These are phyloP conservation scores for Tuber aestivum DNA, from an alignment of 495 filamentous ascomycete species.

Conservation along the genomic window DNA sequence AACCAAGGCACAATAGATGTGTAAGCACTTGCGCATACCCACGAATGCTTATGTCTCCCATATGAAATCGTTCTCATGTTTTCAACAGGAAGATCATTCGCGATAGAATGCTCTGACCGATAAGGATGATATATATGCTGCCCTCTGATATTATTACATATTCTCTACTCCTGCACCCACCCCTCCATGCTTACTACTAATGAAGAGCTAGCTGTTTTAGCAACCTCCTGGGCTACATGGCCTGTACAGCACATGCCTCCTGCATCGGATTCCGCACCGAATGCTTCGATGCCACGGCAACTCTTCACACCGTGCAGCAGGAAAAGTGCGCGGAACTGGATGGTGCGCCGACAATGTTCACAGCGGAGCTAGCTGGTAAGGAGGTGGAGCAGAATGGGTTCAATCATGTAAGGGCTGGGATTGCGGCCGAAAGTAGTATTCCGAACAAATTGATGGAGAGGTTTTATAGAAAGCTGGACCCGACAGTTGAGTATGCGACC, in stretches of 20 bases:
- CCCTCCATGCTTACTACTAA: slow-evolving; percentile 1
- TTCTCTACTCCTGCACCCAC: neutral
- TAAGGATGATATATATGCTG: slow-evolving; percentile 71
- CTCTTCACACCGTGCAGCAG: slow-evolving; percentile 64
- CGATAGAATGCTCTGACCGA: slow-evolving; percentile 71
- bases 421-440: slow-evolving; percentile 78
- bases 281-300: slow-evolving; percentile 73
- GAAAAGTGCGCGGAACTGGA: slow-evolving; percentile 78
- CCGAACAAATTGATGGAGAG: slow-evolving; percentile 78
- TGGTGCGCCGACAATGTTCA: slow-evolving; percentile 94
- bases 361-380: slow-evolving; percentile 63
- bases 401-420: slow-evolving; percentile 71
- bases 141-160: slow-evolving; percentile 80
- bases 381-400: slow-evolving; percentile 55
- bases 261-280: slow-evolving; percentile 80
- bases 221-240: slow-evolving; percentile 85
- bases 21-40: too few species aligned
- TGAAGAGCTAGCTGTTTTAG: slow-evolving; percentile 63
- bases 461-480: slow-evolving; percentile 66
- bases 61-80: too few species aligned
- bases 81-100: slow-evolving; percentile 76
- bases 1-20: too few species aligned
- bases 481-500: slow-evolving; percentile 59
- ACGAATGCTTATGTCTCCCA: too few species aligned
- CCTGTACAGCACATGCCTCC: slow-evolving; percentile 79